Percentiles rank a stretch among this genome's conserved stretches.
Evolutionary conservation across 192 early-diverging fungal genomes (phyloP).

Genomic region (Coemansia umbellata): DNA sequence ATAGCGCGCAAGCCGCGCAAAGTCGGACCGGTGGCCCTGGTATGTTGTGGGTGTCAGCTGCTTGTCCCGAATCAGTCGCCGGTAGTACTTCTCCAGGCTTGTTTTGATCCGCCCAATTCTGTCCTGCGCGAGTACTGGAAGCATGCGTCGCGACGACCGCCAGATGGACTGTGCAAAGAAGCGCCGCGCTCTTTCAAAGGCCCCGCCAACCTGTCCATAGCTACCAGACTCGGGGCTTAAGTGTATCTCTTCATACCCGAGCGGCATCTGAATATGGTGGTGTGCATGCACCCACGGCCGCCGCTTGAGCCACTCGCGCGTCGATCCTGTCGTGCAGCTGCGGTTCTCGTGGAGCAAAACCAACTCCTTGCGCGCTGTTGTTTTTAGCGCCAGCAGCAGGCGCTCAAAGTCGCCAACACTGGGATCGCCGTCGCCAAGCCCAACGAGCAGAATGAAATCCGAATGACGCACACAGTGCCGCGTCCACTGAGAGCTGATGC

Average conservation of each 20-base stretch:
- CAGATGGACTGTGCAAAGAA: conserved; percentile 15
- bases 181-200: conserved; percentile 11
- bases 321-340: conserved; percentile 72
- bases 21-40: conserved; percentile 53
- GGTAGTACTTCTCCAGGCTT: conserved; percentile 66
- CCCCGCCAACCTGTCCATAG: conserved; percentile 1
- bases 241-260: conserved; percentile 16
- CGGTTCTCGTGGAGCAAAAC: conserved; percentile 84
- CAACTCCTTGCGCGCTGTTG: conserved; percentile 96
- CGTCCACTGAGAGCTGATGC: conserved; percentile 87
- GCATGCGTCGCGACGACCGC: conserved; percentile 20
- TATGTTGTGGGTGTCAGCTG: conserved; percentile 38
- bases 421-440: conserved; percentile 84
- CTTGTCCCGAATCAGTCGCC: conserved; percentile 34
- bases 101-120: conserved; percentile 62
- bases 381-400: conserved; percentile 88
- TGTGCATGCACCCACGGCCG: conserved; percentile 94
- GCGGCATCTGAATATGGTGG: conserved; percentile 88
- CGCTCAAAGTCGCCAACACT: conserved; percentile 90
- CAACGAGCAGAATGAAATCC: conserved; percentile 94
- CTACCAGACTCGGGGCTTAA: neutral
- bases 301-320: conserved; percentile 89
- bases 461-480: conserved; percentile 92
- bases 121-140: conserved; percentile 12
- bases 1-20: conserved; percentile 84